Base-by-base conservation (phyloP, 2,329 filamentous ascomycete genomes). In the Aspergillus ochraceus region DNA sequence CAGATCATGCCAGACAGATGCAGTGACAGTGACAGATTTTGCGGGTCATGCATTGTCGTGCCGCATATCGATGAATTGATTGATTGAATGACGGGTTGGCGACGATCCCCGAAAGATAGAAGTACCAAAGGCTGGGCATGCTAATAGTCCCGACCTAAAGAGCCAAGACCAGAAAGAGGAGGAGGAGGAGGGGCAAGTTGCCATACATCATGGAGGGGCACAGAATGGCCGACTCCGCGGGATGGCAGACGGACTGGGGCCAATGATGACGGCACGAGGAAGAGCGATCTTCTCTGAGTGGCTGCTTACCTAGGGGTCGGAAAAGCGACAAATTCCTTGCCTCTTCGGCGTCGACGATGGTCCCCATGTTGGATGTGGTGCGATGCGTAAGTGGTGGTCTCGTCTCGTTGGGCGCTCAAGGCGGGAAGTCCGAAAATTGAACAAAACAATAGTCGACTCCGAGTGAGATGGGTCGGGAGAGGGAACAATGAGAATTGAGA, bases 221-320 rank as follows among this genome's bases (percentile, higher is more conserved):
- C 46, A 46, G 51, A 36, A 52, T 49, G 55, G 11, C 32, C 36
- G 39, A 46, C 30, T 57, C 29, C 42, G 59, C 55, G 45, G 47
- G 32, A 49, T 60, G 54, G 12, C 49, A 60, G 57, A 51, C n/a
- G 49, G 56, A 60, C 60, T 56, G 66, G 66, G 55, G 52, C 72
- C 71, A 74, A 71, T 73, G 64, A 64, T 66, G 62, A 58, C 64
- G 64, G 71, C 73, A 76, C 73, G 74, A 69, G 73, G 68, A 62
- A 64, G 59, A 52, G 59, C 54, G 61, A 22, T 55, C 58, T 55
- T 53, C 54, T 70, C 62, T 74, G 64, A 76, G 69, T 76, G 75
- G 74, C 64, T 70, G 64, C 77, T 69, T 73, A 79, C 77, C 77
- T 64, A 79, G 68, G 63, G 77, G 77, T 66, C 76, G 76, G 66